Evolutionary conservation across 495 filamentous ascomycete species (phyloP), one percentile per base, ranked within the genome.

Genomic region (Penicillium herquei): DNA sequence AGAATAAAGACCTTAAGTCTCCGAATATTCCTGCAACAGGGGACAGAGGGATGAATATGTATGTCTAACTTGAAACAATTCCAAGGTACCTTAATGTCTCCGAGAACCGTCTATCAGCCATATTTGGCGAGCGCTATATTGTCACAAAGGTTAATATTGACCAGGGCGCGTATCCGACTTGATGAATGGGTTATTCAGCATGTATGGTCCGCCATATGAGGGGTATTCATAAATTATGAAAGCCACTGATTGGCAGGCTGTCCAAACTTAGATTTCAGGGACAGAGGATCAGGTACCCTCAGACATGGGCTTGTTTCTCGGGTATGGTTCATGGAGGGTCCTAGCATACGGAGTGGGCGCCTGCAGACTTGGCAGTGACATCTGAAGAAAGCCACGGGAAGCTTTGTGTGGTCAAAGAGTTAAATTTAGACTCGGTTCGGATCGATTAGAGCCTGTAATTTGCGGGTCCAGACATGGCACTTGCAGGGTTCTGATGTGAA

Each of bases 291-390:
- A 40, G 44, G 10, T 26, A 17, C 33, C 16, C 34, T 17, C 30
- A 33, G 14, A 18, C 17, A 50, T 40, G 35, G 9, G 41, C 35
- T 39, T 34, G 6, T 52, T 42, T 44, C 31, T 6, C 11, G 26
- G 14, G 43, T 32, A 6, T 46, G 31, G 43, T 43, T 52, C 52
- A 12, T 37, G 39, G 42, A 43, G 45, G 21, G 49, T 9, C 49
- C 43, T 41, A 47, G 33, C 48, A 54, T 48, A n/a, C n/a, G 49
- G 48, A n/a, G 42, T 33, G 49, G 49, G 61, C 64, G 58, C 55
- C 7, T 59, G 62, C 58, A 67, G 62, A 59, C 58, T 67, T 62
- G 64, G 64, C 64, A 50, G 51, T 52, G 31, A 41, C 33, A 35
- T 39, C 17, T 13, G n/a, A 46, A 46, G 32, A 40, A 42, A 49